Evolutionary conservation across 1,284 basidiomycete genomes (phyloP), one percentile per base, ranked within the genome.

Genomic region (Malassezia psittaci): DNA sequence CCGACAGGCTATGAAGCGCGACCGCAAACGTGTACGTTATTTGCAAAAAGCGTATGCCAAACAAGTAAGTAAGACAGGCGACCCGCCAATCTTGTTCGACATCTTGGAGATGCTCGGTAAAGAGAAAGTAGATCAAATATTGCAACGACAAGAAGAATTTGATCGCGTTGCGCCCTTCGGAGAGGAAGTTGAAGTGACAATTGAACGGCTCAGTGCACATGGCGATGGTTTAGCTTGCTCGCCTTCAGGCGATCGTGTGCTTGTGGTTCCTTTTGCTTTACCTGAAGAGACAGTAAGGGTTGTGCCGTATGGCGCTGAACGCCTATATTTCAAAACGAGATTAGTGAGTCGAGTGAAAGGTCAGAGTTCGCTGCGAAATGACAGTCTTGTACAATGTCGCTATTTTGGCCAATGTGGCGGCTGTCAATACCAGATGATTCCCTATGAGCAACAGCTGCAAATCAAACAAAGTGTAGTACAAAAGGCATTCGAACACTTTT

Each of bases 391-490:
- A 5, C 47, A 53, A n/a, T 74, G 72, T 63, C 64, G 61, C 34
- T 74, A 74, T 57, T 74, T 74, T 63, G 62, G 63, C 19, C 52
- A 57, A 19, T 74, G 72, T 52, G 66, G 66, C n/a, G 72, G 72
- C 4, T 74, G 71, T 48, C 71, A 74, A 53, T 74, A 74, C 45
- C 64, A 68, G 52, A 70, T 69, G 83, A 79, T 96, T 2, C 83
- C 88, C 0, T 96, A 96, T 66, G 82, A 85, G 15, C 82, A 80
- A 7, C 93, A 96, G 72, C 81, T 98, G 13, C 79, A 84, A 34
- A 79, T 93, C 60, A 98, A 98, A 76, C 82, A 83, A 8, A 80
- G 85, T 35, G 90, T 93, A 1, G 85, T 98, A n/a, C 79, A 85
- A 37, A 85, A 87, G 79, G 65, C 85, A 83, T 90, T 89, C 13